Conservation (phyloP, 495 filamentous ascomycete species). For the Xylaria palmicola region DNA sequence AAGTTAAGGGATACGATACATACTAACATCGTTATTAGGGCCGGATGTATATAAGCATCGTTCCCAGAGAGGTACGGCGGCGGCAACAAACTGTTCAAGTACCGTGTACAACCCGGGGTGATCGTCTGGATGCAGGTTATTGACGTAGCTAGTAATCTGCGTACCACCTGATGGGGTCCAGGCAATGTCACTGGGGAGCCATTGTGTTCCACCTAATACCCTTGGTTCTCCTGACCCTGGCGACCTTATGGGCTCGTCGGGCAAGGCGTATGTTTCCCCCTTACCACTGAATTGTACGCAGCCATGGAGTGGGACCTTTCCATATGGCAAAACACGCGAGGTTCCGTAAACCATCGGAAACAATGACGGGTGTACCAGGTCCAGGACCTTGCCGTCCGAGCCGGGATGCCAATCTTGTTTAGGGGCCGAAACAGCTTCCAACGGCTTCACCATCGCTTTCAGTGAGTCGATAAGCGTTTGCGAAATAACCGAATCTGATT, state of each 20-base stretch:
- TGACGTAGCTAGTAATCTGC: conserved; percentile 66
- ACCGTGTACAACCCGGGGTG: conserved; percentile 50
- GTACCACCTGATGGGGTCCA: conserved; percentile 45
- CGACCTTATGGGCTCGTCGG: neutral
- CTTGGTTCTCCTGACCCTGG: neutral
- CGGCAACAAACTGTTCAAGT: conserved; percentile 50
- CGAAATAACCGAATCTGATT: conserved; percentile 4
- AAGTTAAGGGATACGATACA: neutral
- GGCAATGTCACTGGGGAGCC: conserved; percentile 57
- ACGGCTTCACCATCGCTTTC: conserved; percentile 12
- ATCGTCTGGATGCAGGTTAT: conserved; percentile 56
- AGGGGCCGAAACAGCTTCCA: conserved; percentile 46
- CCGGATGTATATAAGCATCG: conserved; percentile 4
- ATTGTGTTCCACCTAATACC: conserved; percentile 39
- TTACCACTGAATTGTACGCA: conserved; percentile 41
- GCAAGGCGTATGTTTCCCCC: conserved; percentile 29
- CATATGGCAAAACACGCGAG: conserved; percentile 44
- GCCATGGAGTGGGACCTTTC: conserved; percentile 39
- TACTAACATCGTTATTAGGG: neutral
- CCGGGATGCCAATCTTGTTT: conserved; percentile 60
- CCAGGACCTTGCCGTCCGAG: conserved; percentile 54
- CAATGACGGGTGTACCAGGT: conserved; percentile 62
- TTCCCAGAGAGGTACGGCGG: conserved; percentile 29
- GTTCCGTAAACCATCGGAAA: conserved; percentile 59
- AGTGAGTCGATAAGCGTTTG: conserved; percentile 20